Conservation (phyloP, 75 land plant genomes). For the Picea glauca region DNA sequence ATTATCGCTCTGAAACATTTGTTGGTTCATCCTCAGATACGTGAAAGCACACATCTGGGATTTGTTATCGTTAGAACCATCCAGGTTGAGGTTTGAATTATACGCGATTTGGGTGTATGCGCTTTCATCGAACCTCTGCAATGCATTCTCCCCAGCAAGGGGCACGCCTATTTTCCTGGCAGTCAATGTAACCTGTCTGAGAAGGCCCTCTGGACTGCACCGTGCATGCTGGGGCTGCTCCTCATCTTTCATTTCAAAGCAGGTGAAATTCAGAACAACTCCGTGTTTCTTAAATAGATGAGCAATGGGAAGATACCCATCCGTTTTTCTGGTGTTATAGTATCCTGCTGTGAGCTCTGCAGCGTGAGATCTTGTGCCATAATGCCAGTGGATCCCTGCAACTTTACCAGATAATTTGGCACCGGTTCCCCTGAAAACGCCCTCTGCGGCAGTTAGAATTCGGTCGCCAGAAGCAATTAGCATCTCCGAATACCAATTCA, state of each 20-base stretch:
- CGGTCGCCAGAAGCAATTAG: slow-evolving; percentile 66
- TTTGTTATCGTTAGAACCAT: slow-evolving; percentile 31
- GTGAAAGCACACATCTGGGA: slow-evolving; percentile 67
- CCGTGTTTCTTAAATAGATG: slow-evolving; percentile 61
- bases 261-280: slow-evolving; percentile 83
- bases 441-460: slow-evolving; percentile 36
- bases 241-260: slow-evolving; percentile 88
- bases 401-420: slow-evolving; percentile 52
- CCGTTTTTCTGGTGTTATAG: slow-evolving; percentile 74
- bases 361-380: slow-evolving; percentile 74
- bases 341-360: slow-evolving; percentile 96
- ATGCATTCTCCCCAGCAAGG: slow-evolving; percentile 94
- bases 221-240: slow-evolving; percentile 68
- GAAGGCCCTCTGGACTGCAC: slow-evolving; percentile 79
- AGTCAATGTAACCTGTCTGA: slow-evolving; percentile 65
- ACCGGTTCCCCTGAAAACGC: slow-evolving; percentile 44
- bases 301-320: slow-evolving; percentile 88
- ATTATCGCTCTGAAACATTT: slow-evolving; percentile 64
- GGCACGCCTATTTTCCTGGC: slow-evolving; percentile 41
- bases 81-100: slow-evolving; percentile 28
- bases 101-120: slow-evolving; percentile 58
- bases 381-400: slow-evolving; percentile 98
- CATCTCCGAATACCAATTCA: slow-evolving; percentile 66
- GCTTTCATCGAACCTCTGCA: slow-evolving; percentile 73
- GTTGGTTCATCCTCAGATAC: slow-evolving; percentile 73